Conservation (phyloP, 176 grass and related monocot genomes). For the Olyra latifolia region DNA sequence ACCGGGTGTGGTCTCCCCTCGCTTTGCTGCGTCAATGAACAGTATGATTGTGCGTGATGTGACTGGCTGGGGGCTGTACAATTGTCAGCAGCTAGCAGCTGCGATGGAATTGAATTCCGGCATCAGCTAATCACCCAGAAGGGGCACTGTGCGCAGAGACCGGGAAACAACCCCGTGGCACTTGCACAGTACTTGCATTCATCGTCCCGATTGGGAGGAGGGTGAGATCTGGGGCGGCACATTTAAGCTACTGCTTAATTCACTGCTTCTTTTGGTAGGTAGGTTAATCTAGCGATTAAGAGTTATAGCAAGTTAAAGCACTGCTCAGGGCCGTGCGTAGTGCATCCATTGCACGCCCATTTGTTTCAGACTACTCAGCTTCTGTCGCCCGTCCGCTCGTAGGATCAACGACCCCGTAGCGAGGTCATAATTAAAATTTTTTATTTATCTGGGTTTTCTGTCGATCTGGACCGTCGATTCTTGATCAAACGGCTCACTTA, state of each 20-base stretch:
- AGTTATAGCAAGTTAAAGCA: too few species aligned
- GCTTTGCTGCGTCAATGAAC: slow-evolving; percentile 42
- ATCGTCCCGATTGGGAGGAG: slow-evolving; percentile 13
- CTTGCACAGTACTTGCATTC: slow-evolving; percentile 18
- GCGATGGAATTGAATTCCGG: background rate
- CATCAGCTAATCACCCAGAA: slow-evolving; percentile 40
- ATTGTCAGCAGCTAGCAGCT: slow-evolving; percentile 9
- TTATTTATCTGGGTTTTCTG: background rate
- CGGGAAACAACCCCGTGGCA: slow-evolving; percentile 1
- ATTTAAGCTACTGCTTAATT: background rate
- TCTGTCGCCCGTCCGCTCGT: too few species aligned
- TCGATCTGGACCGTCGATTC: background rate
- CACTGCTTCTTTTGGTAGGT: background rate
- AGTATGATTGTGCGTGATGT: slow-evolving; percentile 33
- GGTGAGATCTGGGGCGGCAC: background rate
- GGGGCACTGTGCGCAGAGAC: slow-evolving; percentile 32
- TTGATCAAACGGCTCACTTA: background rate
- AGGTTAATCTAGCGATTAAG: too few species aligned
- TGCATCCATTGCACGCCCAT: too few species aligned
- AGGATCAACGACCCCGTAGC: background rate
- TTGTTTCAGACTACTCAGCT: too few species aligned
- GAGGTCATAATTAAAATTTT: background rate
- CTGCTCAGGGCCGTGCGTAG: too few species aligned
- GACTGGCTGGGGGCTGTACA: slow-evolving; percentile 34
- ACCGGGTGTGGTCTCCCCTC: slow-evolving; percentile 39